Percentiles rank a stretch among this genome's conserved stretches.
phyloP scores from a whole-genome alignment of 352 stramenopile genomes.

The Phytopythium oedochilum region DNA sequence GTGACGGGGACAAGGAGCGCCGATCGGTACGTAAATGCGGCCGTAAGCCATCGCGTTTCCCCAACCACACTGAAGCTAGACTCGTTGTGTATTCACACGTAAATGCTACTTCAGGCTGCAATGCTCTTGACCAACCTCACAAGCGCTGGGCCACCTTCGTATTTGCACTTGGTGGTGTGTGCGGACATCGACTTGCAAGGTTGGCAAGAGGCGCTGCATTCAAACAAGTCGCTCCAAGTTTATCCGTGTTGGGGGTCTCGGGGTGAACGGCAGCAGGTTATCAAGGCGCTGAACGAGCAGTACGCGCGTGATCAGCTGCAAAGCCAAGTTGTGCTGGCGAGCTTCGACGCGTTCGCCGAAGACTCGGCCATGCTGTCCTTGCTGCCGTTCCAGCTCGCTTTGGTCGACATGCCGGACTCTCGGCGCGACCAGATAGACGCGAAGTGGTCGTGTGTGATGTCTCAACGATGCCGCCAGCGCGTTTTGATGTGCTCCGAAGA shows the following conservation, averaged over 20 bases:
- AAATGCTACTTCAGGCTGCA: constrained; percentile 5
- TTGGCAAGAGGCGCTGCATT: constrained; percentile 35
- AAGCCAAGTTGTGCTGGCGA: constrained; percentile 52
- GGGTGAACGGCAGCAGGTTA: constrained; percentile 29
- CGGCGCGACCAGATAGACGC: constrained; percentile 16
- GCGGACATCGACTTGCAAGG: constrained; percentile 23
- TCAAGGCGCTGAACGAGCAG: constrained; percentile 33
- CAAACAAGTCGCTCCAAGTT: constrained; percentile 19
- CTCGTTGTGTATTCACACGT: neutral
- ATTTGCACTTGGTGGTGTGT: constrained; percentile 43
- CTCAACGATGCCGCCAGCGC: constrained; percentile 59
- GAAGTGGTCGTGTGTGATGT: constrained; percentile 50
- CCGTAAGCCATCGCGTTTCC: neutral
- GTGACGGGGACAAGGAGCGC: neutral
- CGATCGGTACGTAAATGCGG: neutral
- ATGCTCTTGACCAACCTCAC: constrained; percentile 6
- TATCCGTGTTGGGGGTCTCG: constrained; percentile 55
- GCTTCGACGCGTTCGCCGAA: constrained; percentile 51
- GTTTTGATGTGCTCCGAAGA: constrained; percentile 38
- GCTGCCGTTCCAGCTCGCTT: constrained; percentile 38
- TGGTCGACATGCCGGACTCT: constrained; percentile 37
- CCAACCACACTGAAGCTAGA: too few species aligned
- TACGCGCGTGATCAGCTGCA: constrained; percentile 18
- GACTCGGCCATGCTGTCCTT: constrained; percentile 30
- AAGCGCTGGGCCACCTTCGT: neutral